These are phyloP conservation scores for Phyllachora maydis DNA, from an alignment of 2,329 filamentous ascomycete species.

Conservation along the genomic window DNA sequence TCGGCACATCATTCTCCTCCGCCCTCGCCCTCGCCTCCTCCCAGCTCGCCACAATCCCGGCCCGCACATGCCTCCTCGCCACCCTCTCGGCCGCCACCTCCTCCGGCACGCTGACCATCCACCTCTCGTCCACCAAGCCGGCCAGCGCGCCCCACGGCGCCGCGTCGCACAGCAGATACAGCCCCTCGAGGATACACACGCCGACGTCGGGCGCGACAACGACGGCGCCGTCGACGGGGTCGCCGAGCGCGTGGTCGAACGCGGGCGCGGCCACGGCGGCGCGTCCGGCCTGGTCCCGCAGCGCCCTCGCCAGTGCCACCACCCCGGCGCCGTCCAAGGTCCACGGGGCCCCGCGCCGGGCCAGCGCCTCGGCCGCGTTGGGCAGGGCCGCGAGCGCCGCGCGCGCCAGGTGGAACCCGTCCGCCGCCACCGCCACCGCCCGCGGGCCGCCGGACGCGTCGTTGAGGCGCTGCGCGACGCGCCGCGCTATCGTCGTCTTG, in stretches of 20 bases:
- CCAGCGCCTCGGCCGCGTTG: conserved; percentile 8
- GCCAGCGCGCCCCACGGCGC: conserved; percentile 21
- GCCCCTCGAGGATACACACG: conserved; percentile 28
- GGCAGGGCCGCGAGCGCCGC: conserved; percentile 5
- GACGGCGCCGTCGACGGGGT: conserved; percentile 14
- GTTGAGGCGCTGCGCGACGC: conserved; percentile 3
- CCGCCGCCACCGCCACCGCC: conserved; percentile 8
- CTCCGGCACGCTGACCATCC: conserved; percentile 9
- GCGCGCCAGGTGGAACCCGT: conserved; percentile 11
- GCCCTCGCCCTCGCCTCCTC: conserved; percentile 7
- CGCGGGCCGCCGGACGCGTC: too few relatives aligned
- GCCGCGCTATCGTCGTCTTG: conserved; percentile 9
- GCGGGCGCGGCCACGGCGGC: conserved; percentile 13
- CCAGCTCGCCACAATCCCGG: conserved; percentile 9
- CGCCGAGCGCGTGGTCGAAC: conserved; percentile 28
- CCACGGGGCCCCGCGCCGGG: conserved; percentile 10
- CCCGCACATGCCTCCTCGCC: conserved; percentile 7
- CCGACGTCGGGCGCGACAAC: conserved; percentile 15
- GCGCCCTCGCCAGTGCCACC: conserved; percentile 5
- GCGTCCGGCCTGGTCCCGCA: conserved; percentile 5
- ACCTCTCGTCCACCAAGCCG: conserved; percentile 21
- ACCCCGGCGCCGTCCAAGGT: conserved; percentile 10
- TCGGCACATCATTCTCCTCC: conserved; percentile 11
- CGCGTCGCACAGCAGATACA: conserved; percentile 23
- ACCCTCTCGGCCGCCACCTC: conserved; percentile 7